phyloP scores from a whole-genome alignment of 306 rosid species.

The Carpinus fangiana region DNA sequence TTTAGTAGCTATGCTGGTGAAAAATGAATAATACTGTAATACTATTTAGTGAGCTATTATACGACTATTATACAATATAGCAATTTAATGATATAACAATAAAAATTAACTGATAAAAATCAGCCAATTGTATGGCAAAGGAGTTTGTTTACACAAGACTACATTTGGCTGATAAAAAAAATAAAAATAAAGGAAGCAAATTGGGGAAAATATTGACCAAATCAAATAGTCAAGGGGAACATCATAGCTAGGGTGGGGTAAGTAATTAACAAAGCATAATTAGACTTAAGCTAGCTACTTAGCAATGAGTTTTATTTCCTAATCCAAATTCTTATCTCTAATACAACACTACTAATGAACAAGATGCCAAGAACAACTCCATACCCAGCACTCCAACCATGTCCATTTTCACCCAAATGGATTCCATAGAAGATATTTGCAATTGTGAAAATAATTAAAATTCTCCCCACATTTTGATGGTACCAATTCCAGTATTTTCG shows the following conservation, averaged over 20 bases:
- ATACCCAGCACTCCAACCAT: conserved; percentile 56
- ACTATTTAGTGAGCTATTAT: no score
- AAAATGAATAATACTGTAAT: no score
- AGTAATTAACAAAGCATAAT: not conserved
- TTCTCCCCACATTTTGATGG: conserved; percentile 63
- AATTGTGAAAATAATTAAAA: conserved; percentile 49
- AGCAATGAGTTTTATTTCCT: not conserved
- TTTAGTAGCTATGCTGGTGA: no score
- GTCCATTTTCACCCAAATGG: conserved; percentile 52
- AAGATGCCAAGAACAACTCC: conserved; percentile 54
- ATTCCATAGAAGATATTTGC: conserved; percentile 81
- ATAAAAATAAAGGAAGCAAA: no score
- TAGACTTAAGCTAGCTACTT: not conserved
- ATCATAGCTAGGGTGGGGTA: not conserved
- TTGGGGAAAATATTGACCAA: not conserved
- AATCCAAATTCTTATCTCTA: conserved; percentile 54
- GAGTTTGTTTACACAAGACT: no score
- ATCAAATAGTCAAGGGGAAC: not conserved
- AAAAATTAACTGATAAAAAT: no score
- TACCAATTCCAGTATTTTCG: conserved; percentile 77
- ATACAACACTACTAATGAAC: conserved; percentile 38
- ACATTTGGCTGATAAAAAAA: no score
- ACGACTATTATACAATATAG: no score
- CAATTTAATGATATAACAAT: no score
- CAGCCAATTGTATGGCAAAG: no score